Evolutionary conservation across 1,284 basidiomycete species (phyloP), one percentile per base, ranked within the genome.

Genomic region (Vanrija pseudolonga): DNA sequence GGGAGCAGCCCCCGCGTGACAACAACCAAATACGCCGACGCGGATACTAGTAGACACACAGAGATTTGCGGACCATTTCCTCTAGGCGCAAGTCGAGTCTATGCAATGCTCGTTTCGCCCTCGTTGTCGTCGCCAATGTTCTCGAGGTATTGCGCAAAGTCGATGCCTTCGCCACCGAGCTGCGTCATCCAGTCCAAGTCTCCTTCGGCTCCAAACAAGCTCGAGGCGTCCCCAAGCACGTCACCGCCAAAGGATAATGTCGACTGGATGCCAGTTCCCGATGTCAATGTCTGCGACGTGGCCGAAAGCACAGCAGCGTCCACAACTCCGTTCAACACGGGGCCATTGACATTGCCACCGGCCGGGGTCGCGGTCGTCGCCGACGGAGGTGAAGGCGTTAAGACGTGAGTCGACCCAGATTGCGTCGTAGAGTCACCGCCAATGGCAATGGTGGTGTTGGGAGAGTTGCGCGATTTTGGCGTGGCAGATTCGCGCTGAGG

Each of bases 381-480:
- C 8, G 62, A 67, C n/a, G 64, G 67, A 6, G 66, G 67, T 0
- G 65, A 66, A 2, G 67, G 63, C 2, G 65, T 70, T 15, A 63
- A 50, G 11, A 57, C 63, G 20, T 64, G 60, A 6, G 61, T 59
- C 7, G 59, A 57, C 14, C 57, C 47, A 3, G 63, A 47, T 36
- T 49, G 52, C n/a, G 18, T 24, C 8, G 55, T 53, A 28, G 59
- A 46, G 22, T 51, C 47, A 19, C 59, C 52, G 15, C 57, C 61
- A 9, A 67, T 53, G 20, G 51, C 24, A 20, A 64, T 52, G 17
- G 56, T 47, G 9, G 51, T 63, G 26, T 60, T 68, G 0, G 72
- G 72, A 6, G 72, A 74, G 47, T 68, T 70, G 20, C 69, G 60
- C 15, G 72, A 74, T 53, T 73, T 71, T 2, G 72, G 71, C 3